Conservation (phyloP, 2,329 filamentous ascomycete species). For the Macrophomina tecta region DNA sequence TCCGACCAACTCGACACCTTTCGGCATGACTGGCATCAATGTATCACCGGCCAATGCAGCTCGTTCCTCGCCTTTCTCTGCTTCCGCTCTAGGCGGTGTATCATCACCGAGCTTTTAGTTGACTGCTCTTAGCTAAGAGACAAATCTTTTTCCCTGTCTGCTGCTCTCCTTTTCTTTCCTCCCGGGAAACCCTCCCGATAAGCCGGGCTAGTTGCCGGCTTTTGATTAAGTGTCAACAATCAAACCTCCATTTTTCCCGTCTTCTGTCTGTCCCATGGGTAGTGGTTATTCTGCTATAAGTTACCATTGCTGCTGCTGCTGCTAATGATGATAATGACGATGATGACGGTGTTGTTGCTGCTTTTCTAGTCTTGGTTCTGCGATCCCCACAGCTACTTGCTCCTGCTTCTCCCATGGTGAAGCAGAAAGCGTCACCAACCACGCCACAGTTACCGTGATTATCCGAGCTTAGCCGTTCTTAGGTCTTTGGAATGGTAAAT, state of each 20-base stretch:
- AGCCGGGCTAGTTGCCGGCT: neutral
- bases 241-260: neutral
- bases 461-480: no score
- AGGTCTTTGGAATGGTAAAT: no score
- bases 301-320: neutral
- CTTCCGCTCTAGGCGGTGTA: slow-evolving; percentile 20
- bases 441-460: no score
- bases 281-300: neutral
- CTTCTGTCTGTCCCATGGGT: neutral
- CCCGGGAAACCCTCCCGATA: neutral
- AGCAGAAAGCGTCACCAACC: no score
- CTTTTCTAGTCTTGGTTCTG: no score
- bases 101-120: slow-evolving; percentile 27
- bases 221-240: neutral
- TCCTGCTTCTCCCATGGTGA: neutral
- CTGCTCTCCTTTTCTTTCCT: neutral
- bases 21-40: neutral
- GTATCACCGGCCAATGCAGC: neutral
- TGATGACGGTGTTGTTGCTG: no score
- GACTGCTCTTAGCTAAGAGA: neutral
- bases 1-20: slow-evolving; percentile 12
- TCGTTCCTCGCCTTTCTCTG: slow-evolving; percentile 10
- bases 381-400: no score
- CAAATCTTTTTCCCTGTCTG: neutral
- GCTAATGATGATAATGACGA: neutral